Base-by-base conservation (phyloP, 2,329 filamentous ascomycete species). In the Ophiostoma sp. region DNA sequence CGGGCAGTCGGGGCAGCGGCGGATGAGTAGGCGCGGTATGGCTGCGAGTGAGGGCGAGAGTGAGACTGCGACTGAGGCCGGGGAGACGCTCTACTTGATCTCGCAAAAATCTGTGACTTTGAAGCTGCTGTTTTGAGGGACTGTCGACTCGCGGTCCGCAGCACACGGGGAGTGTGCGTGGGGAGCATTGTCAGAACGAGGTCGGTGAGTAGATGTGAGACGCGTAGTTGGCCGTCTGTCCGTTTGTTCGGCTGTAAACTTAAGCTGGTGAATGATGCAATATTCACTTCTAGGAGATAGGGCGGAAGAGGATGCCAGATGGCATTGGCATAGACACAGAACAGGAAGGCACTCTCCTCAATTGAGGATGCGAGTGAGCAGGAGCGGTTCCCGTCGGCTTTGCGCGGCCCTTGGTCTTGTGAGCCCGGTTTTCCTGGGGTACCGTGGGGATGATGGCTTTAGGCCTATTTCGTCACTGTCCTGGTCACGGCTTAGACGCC, bases 1-100 rank as follows among this genome's bases (percentile, higher is more conserved):
- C 81, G 83, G 66, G 87, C 86, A 69, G 85, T 85, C 40, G 84
- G 84, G 9, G 66, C 47, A 69, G 85, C 82, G 65, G 84, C 82
- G 65, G 84, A 83, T 68, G 85, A 87, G 76, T 87, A 87, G 7
- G 16, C 3, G 45, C 66, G 64, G 38, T 11, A 14, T 14, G 55
- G 55, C 55, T 63, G 60, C 18, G 16, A 16, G 2, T 3, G 12
- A 18, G 60, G 3, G 1, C 3, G 55, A 38, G 27, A 12, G 7
- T 3, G 42, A 6, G 42, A 7, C 11, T 60, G 55, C 14, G 38
- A 38, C 14, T 27, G 27, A 60, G 9, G 27, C 16, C 27, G 9
- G 16, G 5, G n/a, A 18, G 49, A 52, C 14, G 55, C 8, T 12
- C 2, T 18, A 18, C 55, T 63, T 63, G 58, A 42, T 42, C 55